A percentile compares a stretch with the other conserved stretches of the same genome.
Conservation (phyloP, 2,329 filamentous ascomycete genomes). For the Botrytis tulipae region DNA sequence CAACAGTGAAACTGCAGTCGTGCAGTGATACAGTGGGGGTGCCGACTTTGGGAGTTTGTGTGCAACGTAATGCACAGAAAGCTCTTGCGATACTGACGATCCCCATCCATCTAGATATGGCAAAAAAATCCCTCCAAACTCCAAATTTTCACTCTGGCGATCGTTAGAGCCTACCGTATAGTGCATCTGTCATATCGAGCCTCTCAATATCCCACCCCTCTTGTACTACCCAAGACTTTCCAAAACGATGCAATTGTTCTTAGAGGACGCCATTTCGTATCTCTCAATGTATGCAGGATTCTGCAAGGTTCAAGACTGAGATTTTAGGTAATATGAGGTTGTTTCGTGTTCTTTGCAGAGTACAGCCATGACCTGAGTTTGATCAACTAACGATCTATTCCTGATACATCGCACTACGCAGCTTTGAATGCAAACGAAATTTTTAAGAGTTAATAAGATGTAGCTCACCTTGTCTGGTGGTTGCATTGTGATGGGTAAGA, state of each 20-base stretch:
- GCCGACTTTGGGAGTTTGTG: neutral
- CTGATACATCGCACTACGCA: neutral
- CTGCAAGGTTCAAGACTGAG: neutral
- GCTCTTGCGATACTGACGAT: neutral
- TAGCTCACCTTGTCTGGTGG: neutral
- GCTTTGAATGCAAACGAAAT: neutral
- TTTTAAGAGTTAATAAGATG: neutral
- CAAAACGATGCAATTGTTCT: neutral
- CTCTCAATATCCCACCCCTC: neutral
- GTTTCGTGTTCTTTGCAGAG: neutral
- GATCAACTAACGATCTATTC: neutral
- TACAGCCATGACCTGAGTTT: neutral
- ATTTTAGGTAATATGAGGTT: too few relatives aligned
- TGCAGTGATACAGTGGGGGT: neutral
- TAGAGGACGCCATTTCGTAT: neutral
- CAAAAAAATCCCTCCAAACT: neutral
- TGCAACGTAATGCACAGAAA: neutral
- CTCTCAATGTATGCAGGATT: neutral
- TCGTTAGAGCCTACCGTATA: neutral
- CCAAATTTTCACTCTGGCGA: neutral
- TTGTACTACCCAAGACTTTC: neutral
- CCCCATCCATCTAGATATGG: neutral
- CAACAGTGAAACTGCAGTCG: neutral
- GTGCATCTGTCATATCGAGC: neutral
- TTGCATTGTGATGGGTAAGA: neutral